A percentile compares a stretch with the other conserved stretches of the same genome.
phyloP scores from a whole-genome alignment of 768 basidiomycete species.

The Suillus clintonianus region DNA sequence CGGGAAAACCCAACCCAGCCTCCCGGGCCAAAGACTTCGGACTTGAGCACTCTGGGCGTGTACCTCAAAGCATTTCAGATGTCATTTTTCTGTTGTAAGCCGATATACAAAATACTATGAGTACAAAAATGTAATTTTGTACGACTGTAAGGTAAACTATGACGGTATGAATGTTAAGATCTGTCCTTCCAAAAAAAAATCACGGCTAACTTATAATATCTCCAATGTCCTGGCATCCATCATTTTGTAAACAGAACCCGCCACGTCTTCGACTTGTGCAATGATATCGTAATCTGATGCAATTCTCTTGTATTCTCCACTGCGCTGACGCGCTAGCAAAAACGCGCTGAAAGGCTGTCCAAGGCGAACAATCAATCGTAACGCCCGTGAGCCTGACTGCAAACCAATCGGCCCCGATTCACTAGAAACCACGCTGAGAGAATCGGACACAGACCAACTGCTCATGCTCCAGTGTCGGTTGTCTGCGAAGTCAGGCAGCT shows the following conservation, averaged over 20 bases:
- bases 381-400: neutral
- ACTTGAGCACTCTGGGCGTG: no score
- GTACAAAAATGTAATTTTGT: no score
- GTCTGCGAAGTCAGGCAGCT: neutral
- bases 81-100: no score
- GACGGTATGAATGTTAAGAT: neutral
- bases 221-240: neutral
- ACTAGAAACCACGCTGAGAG: neutral
- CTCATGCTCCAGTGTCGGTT: neutral
- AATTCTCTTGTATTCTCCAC: neutral
- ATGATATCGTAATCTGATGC: neutral
- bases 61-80: no score
- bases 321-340: conserved; percentile 1
- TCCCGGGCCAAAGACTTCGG: no score
- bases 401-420: neutral
- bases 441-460: neutral
- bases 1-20: no score
- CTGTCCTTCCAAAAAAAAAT: neutral
- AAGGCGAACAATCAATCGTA: conserved; percentile 4
- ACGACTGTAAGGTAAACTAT: no score
- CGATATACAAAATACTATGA: no score
- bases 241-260: neutral
- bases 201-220: neutral
- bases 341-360: neutral
- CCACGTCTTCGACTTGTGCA: neutral